These are phyloP conservation scores for Hanseniaspora meyeri DNA, from an alignment of 805 yeast species.

Conservation along the genomic window DNA sequence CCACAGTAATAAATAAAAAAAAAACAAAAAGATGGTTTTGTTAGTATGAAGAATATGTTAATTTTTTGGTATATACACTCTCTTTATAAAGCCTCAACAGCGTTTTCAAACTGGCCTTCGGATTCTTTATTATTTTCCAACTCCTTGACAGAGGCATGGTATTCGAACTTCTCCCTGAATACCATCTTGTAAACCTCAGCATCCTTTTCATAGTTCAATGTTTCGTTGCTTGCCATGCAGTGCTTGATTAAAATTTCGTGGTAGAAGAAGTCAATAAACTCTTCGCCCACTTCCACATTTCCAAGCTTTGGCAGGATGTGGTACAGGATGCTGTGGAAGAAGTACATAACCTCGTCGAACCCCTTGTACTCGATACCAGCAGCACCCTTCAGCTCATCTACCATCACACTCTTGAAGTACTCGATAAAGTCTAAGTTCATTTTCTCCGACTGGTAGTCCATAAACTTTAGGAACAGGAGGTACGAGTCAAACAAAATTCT, in stretches of 20 bases:
- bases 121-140: neutral
- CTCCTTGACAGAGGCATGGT: neutral
- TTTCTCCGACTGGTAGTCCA: neutral
- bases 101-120: neutral
- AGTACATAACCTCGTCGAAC: neutral
- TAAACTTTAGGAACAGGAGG: neutral
- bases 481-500: conserved; percentile 4
- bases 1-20: neutral
- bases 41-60: no score
- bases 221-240: neutral
- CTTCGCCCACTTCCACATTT: neutral
- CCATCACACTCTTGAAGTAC: neutral
- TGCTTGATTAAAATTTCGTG: conserved; percentile 1
- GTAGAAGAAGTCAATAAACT: conserved; percentile 4
- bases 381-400: neutral
- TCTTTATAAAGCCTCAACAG: neutral
- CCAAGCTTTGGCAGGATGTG: conserved; percentile 2
- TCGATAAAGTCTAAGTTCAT: conserved; percentile 4
- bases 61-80: no score
- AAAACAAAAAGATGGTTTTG: neutral
- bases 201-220: neutral
- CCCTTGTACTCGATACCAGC: conserved; percentile 2
- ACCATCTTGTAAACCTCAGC: neutral
- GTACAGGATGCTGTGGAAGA: neutral
- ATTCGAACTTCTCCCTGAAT: neutral